A percentile compares a stretch with the other conserved stretches of the same genome.
Conservation (phyloP, 164 flowering plant genomes). For the Umbellularia californica region DNA sequence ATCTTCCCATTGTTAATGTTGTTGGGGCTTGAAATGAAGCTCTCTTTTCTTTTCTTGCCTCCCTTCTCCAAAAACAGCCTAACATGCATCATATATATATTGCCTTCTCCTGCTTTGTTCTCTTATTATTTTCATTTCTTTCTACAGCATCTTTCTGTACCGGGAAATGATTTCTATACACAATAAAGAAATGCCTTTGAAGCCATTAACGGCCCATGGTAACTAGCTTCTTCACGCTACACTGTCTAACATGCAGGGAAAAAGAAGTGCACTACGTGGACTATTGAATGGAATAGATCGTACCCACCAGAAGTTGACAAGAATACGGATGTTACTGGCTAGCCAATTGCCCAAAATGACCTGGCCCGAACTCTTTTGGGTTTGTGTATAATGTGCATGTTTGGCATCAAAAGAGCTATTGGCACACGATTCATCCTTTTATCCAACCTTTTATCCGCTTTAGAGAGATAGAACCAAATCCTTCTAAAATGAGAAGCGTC, state of each 20-base stretch:
- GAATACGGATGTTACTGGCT: too few species aligned
- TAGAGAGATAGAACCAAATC: too few species aligned
- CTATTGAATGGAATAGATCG: too few species aligned
- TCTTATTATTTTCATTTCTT: not conserved
- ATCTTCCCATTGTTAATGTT: slow-evolving; percentile 9
- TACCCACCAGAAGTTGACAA: too few species aligned
- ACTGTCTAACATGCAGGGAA: not conserved
- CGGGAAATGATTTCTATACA: not conserved
- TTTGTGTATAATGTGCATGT: too few species aligned
- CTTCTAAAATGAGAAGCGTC: too few species aligned
- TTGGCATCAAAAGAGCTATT: too few species aligned
- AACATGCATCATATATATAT: slow-evolving; percentile 1
- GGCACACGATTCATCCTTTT: too few species aligned
- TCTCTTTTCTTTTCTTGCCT: not conserved
- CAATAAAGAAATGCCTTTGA: not conserved
- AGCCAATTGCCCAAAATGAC: too few species aligned
- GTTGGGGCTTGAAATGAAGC: not conserved
- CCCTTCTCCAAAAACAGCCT: not conserved
- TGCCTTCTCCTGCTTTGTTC: not conserved
- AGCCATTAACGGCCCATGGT: not conserved
- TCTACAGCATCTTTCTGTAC: not conserved
- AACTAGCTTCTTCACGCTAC: not conserved
- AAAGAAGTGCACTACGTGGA: not conserved
- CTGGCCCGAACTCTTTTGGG: too few species aligned
- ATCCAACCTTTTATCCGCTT: too few species aligned